phyloP scores from a whole-genome alignment of 371 early-diverging fungal genomes.

The Mortierella sp. region DNA sequence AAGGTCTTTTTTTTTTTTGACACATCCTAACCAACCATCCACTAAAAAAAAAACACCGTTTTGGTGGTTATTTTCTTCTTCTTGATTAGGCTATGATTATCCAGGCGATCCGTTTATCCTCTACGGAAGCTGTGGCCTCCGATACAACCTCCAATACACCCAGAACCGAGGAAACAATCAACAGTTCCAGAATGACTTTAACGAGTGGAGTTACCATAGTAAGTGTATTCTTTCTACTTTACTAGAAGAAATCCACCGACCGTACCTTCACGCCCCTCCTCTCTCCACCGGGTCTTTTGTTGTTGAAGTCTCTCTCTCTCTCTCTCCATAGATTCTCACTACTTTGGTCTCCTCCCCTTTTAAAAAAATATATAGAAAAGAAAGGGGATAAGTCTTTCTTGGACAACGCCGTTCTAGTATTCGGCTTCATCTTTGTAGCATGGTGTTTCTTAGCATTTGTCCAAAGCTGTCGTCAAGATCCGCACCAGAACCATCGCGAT shows the following conservation, averaged over 20 bases:
- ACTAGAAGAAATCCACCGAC: neutral
- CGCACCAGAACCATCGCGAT: constrained; percentile 1
- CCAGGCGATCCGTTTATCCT: constrained; percentile 65
- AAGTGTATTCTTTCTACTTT: neutral
- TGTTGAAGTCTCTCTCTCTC: neutral
- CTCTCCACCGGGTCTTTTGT: neutral
- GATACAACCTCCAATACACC: constrained; percentile 60
- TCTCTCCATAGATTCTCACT: neutral
- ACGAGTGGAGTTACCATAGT: constrained; percentile 20
- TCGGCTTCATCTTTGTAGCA: constrained; percentile 22
- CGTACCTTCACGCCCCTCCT: too few species aligned
- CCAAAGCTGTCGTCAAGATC: constrained; percentile 24
- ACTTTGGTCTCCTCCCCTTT: too few species aligned
- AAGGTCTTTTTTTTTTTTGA: too few species aligned
- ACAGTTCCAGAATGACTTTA: constrained; percentile 11
- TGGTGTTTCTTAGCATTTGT: constrained; percentile 24
- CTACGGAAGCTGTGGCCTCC: constrained; percentile 66
- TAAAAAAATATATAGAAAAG: neutral
- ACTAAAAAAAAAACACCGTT: too few species aligned
- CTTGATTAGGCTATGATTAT: constrained; percentile 47
- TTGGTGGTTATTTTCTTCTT: neutral
- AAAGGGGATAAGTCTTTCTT: neutral
- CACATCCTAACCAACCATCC: too few species aligned
- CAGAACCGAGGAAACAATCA: constrained; percentile 10
- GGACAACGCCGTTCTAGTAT: constrained; percentile 15